A percentile compares a stretch with the other conserved stretches of the same genome.
phyloP scores from a whole-genome alignment of 2,329 filamentous ascomycete species.

The Chaetothyriales sp. region DNA sequence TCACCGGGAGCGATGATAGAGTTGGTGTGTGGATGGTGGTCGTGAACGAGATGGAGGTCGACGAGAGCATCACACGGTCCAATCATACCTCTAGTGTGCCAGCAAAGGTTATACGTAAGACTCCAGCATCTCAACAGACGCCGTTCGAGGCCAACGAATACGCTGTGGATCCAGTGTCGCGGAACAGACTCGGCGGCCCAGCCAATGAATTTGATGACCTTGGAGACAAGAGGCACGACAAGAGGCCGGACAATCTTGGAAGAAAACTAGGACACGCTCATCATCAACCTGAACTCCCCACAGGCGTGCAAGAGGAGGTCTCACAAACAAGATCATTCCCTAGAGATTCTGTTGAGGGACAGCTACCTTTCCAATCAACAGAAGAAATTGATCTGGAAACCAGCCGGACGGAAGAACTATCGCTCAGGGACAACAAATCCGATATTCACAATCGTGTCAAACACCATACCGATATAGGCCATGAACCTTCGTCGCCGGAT shows the following conservation, averaged over 20 bases:
- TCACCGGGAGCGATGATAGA: constrained; percentile 27
- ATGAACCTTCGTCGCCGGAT: neutral
- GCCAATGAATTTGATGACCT: neutral
- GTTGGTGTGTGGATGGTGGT: constrained; percentile 35
- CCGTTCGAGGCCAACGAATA: neutral
- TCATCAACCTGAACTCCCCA: neutral
- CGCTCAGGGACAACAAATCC: neutral
- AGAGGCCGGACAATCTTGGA: neutral
- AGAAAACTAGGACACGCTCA: neutral
- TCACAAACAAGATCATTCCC: neutral
- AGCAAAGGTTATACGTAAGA: neutral
- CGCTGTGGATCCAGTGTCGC: neutral
- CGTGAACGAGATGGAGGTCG: constrained; percentile 25
- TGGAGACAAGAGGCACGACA: neutral
- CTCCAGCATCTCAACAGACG: neutral
- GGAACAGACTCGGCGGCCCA: neutral
- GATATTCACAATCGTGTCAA: neutral
- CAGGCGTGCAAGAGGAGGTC: neutral
- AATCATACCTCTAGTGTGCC: neutral
- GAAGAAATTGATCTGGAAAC: neutral
- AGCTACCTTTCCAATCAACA: neutral
- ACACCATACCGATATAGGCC: too few relatives aligned
- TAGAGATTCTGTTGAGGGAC: neutral
- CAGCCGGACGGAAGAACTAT: neutral
- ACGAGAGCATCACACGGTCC: neutral